These are phyloP conservation scores for Schwanniomyces polymorphus DNA, from an alignment of 805 yeast genomes.

Conservation along the genomic window DNA sequence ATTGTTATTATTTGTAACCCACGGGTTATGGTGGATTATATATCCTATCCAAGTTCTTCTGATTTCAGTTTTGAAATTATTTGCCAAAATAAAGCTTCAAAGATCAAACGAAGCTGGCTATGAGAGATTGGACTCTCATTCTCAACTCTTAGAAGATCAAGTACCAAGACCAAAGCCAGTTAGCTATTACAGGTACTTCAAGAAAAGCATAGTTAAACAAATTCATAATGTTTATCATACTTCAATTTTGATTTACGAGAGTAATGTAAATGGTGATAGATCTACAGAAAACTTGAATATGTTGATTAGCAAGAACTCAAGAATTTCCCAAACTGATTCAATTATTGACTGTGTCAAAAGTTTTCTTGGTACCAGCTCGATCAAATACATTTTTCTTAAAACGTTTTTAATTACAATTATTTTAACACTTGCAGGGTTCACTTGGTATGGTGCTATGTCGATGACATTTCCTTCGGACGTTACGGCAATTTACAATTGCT, in stretches of 20 bases:
- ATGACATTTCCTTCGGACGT: slow-evolving; percentile 81
- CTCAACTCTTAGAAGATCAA: slow-evolving; percentile 23
- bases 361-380: slow-evolving; percentile 45
- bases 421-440: slow-evolving; percentile 71
- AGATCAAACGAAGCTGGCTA: slow-evolving; percentile 15
- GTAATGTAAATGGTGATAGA: slow-evolving; percentile 36
- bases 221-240: slow-evolving; percentile 46
- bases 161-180: slow-evolving; percentile 9
- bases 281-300: slow-evolving; percentile 30
- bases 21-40: slow-evolving; percentile 72
- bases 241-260: slow-evolving; percentile 41
- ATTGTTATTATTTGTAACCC: slow-evolving; percentile 64
- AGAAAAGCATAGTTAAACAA: slow-evolving; percentile 39
- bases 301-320: slow-evolving; percentile 37
- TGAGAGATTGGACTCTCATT: slow-evolving; percentile 29
- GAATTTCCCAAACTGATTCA: slow-evolving; percentile 31
- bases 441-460: slow-evolving; percentile 86
- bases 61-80: slow-evolving; percentile 49
- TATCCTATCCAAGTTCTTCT: slow-evolving; percentile 67
- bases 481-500: slow-evolving; percentile 87
- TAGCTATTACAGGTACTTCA: slow-evolving; percentile 27
- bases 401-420: slow-evolving; percentile 52
- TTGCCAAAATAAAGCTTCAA: slow-evolving; percentile 19
- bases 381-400: slow-evolving; percentile 46
- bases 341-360: slow-evolving; percentile 29